Evolutionary conservation across 306 rosid species (phyloP).

Genomic region (Ormosia emarginata): DNA sequence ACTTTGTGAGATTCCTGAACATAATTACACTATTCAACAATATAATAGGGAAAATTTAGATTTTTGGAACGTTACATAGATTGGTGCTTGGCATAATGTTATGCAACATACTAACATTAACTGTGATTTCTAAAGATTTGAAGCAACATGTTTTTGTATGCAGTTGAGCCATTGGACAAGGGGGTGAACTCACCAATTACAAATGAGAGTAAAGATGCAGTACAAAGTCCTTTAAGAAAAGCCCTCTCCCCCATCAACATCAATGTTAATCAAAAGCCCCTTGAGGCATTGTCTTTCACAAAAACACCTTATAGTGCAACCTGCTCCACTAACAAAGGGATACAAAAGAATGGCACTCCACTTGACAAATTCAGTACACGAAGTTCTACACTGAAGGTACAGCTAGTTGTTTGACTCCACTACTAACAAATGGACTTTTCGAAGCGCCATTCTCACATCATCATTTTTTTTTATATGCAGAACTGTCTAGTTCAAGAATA

Average conservation of each 20-base stretch:
- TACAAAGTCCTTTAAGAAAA: conserved; percentile 53
- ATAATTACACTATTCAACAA: background rate
- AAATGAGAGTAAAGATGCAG: conserved; percentile 27
- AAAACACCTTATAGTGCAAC: conserved; percentile 36
- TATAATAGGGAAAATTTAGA: background rate
- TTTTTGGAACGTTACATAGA: background rate
- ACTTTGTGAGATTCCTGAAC: background rate
- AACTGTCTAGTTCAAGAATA: conserved; percentile 65
- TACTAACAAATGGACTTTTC: background rate
- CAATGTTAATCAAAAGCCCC: conserved; percentile 31
- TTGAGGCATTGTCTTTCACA: conserved; percentile 26
- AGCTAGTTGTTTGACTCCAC: background rate
- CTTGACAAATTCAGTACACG: conserved; percentile 59
- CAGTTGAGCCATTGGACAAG: conserved; percentile 36
- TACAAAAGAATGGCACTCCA: conserved; percentile 51
- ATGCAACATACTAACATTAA: background rate
- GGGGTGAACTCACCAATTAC: conserved; percentile 19
- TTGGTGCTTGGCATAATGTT: background rate
- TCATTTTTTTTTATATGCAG: conserved; percentile 36
- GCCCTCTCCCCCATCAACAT: conserved; percentile 61
- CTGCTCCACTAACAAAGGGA: conserved; percentile 29
- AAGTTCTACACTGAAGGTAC: conserved; percentile 69
- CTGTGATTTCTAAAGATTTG: background rate
- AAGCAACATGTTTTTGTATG: background rate
- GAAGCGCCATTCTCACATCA: conserved; percentile 22